Evolutionary conservation across 1,284 basidiomycete species (phyloP), one percentile per base, ranked within the genome.

Genomic region (Tilletiopsis washingtonensis): DNA sequence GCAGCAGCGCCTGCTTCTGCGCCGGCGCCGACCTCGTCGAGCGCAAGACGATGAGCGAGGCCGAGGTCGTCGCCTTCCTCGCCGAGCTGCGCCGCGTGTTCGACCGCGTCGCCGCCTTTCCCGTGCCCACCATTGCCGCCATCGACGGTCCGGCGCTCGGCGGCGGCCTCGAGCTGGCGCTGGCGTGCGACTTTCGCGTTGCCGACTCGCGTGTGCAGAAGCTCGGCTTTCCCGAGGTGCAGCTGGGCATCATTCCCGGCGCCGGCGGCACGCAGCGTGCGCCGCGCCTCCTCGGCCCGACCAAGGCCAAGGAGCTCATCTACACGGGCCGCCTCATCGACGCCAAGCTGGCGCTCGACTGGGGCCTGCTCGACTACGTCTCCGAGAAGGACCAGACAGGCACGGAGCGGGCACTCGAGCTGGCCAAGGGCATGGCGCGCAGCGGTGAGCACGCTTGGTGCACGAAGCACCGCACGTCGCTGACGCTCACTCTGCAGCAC

Each of bases 11-110:
- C 5, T 53, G 58, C 5, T 65, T 63, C 76, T 96, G 91, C 71
- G 86, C 91, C n/a, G 91, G 91, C 4, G 91, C 91, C 7, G 91
- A 96, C 74, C 81, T 96, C 43, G 79, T 80, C 51, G 91, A 96
- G 73, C 80, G 91, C 51, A 82, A 83, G 32, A 80, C 80, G 1
- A 94, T 96, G 64, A 47, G 57, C 7, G 26, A 36, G 24, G 5
- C 15, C 14, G 43, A 44, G 23, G 50, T 56, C 29, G 41, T 47
- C 11, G 56, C 90, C 63, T 86, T 94, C 32, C 78, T 96, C 25
- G 82, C 91, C 27, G 76, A 77, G 27, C 81, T 86, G 12, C 76
- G 94, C 21, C 79, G 80, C 27, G 81, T 81, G 61, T 79, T 96
- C 12, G 88, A 91, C 73, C 78, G 78, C 37, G 77, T 94, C 21